phyloP scores from a whole-genome alignment of 352 stramenopile genomes.

The Phytophthora crassamura region DNA sequence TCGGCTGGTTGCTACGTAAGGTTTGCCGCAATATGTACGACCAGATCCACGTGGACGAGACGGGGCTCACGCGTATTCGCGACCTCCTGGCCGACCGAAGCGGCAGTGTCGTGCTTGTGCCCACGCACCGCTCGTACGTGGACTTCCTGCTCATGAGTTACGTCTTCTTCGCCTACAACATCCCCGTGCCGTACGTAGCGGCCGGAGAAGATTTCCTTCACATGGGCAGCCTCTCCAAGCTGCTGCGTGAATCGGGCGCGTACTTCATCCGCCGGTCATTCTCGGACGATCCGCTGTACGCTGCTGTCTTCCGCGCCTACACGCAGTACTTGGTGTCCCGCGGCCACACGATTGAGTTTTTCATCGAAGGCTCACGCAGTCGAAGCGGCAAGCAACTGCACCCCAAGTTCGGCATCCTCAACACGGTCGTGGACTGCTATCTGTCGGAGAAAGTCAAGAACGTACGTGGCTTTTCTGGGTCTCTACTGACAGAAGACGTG shows the following conservation, averaged over 20 bases:
- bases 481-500: background rate
- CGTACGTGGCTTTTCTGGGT: constrained; percentile 44
- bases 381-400: constrained; percentile 85
- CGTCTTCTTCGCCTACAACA: constrained; percentile 90
- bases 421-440: constrained; percentile 76
- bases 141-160: constrained; percentile 90
- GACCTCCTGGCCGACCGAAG: constrained; percentile 57
- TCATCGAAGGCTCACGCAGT: constrained; percentile 86
- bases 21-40: constrained; percentile 88
- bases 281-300: constrained; percentile 69
- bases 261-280: constrained; percentile 88
- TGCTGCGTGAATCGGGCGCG: constrained; percentile 73
- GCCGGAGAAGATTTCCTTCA: constrained; percentile 83
- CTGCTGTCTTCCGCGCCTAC: constrained; percentile 81
- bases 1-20: constrained; percentile 85
- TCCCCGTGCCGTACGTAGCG: constrained; percentile 83
- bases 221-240: constrained; percentile 69
- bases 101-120: constrained; percentile 82
- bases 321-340: constrained; percentile 80
- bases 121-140: constrained; percentile 86
- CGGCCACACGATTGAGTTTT: constrained; percentile 88
- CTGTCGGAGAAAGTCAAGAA: constrained; percentile 76
- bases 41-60: constrained; percentile 87
- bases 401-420: constrained; percentile 84
- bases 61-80: constrained; percentile 71